These are phyloP conservation scores for Hanseniaspora singularis DNA, from an alignment of 805 yeast species.

Conservation along the genomic window DNA sequence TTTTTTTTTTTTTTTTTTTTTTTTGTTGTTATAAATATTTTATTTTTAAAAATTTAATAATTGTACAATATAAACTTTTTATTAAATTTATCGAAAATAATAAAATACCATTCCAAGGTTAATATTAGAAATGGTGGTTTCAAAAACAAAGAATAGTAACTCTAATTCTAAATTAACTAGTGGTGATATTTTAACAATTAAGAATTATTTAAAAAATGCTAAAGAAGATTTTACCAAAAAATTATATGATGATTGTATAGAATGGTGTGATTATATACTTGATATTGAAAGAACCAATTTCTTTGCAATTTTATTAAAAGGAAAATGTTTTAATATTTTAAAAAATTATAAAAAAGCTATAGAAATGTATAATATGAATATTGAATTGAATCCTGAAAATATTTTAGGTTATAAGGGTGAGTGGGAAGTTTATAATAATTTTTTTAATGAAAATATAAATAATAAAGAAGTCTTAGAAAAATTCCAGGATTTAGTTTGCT, in stretches of 20 bases:
- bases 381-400: conserved; percentile 38
- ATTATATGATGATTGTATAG: conserved; percentile 53
- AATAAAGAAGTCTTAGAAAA: conserved; percentile 14
- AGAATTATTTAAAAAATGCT: conserved; percentile 37
- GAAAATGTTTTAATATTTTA: conserved; percentile 49
- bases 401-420: conserved; percentile 75
- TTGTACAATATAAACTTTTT: too few relatives aligned
- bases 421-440: conserved; percentile 31
- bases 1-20: too few relatives aligned
- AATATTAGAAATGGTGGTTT: neutral
- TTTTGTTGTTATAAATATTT: too few relatives aligned
- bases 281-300: conserved; percentile 45
- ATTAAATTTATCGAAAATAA: too few relatives aligned
- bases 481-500: conserved; percentile 31
- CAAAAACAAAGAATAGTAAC: too few relatives aligned
- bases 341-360: conserved; percentile 33
- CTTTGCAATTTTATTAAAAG: conserved; percentile 58
- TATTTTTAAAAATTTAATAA: too few relatives aligned
- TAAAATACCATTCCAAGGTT: too few relatives aligned
- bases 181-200: conserved; percentile 24
- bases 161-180: neutral
- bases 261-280: conserved; percentile 43
- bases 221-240: conserved; percentile 40
- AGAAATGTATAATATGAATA: conserved; percentile 38
- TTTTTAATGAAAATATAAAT: conserved; percentile 13